phyloP scores from a whole-genome alignment of 108 stramenopile species.

The Cyclotella cryptica region DNA sequence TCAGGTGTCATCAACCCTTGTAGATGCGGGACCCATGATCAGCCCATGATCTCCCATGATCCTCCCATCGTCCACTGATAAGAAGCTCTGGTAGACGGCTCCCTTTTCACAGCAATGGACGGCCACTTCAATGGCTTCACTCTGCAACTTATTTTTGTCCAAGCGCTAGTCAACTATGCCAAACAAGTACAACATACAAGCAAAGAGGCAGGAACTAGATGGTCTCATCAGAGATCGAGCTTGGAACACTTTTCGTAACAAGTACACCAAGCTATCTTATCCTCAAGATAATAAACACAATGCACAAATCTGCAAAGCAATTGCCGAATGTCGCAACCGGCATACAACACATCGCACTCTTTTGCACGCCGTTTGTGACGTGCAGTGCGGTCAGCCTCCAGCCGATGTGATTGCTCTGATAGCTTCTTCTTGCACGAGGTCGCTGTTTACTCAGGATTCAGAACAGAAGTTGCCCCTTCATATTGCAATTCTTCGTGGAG shows the following conservation, averaged over 20 bases:
- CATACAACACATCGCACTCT: conserved; percentile 18
- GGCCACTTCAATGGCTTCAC: no score
- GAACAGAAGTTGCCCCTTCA: conserved; percentile 20
- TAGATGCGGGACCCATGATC: no score
- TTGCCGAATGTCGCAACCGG: conserved; percentile 11
- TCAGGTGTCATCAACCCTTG: no score
- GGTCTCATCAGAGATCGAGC: conserved; percentile 14
- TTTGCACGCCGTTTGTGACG: conserved; percentile 25
- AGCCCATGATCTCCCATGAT: no score
- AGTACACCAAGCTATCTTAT: not conserved
- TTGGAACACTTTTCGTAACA: conserved; percentile 18
- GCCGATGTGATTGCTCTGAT: conserved; percentile 13
- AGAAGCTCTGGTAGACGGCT: no score
- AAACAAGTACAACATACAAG: conserved; percentile 31
- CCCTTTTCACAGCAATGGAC: no score
- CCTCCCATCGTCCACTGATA: no score
- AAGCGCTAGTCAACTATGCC: not conserved
- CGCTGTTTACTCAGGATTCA: conserved; percentile 21
- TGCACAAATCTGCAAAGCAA: conserved; percentile 6
- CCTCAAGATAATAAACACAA: no score
- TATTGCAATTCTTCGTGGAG: conserved; percentile 13
- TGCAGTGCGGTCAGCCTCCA: conserved; percentile 6
- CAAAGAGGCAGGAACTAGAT: conserved; percentile 19
- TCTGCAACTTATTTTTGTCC: no score
- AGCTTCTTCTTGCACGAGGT: conserved; percentile 2